A percentile compares a stretch with the other conserved stretches of the same genome.
These are phyloP conservation scores for Cyclotella atomus DNA, from an alignment of 108 stramenopile species.

Conservation along the genomic window DNA sequence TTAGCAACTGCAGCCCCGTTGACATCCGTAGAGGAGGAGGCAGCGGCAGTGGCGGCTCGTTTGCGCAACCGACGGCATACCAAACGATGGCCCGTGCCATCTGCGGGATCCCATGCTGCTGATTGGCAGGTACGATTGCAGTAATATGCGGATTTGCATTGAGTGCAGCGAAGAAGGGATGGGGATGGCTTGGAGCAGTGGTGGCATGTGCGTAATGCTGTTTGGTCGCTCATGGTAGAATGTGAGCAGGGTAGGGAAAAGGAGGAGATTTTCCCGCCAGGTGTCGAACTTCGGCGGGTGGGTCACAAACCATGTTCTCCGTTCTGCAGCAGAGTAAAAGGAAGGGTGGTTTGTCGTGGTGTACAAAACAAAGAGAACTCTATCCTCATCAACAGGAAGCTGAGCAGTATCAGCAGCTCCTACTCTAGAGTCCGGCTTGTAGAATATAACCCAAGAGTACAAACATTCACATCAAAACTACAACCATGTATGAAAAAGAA, in stretches of 20 bases:
- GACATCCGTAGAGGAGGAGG: neutral
- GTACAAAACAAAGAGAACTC: too few species aligned
- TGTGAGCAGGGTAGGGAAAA: neutral
- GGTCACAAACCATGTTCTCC: too few species aligned
- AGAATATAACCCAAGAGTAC: neutral
- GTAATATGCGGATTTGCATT: slow-evolving; percentile 43
- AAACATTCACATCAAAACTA: neutral
- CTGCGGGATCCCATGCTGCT: slow-evolving; percentile 30
- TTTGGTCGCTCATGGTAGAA: too few species aligned
- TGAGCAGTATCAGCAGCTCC: too few species aligned
- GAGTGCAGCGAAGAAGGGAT: slow-evolving; percentile 40
- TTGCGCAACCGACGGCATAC: slow-evolving; percentile 19
- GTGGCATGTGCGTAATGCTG: slow-evolving; percentile 29
- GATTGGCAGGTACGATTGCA: slow-evolving; percentile 44
- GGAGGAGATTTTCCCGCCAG: too few species aligned
- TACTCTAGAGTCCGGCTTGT: too few species aligned
- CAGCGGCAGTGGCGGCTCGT: neutral
- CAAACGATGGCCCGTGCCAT: slow-evolving; percentile 20
- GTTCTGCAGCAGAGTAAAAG: too few species aligned
- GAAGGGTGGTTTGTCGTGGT: too few species aligned
- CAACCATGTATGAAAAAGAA: slow-evolving; percentile 40
- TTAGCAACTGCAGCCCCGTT: neutral
- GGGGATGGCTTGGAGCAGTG: slow-evolving; percentile 37
- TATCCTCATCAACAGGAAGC: too few species aligned
- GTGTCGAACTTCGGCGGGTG: too few species aligned